phyloP scores from a whole-genome alignment of 495 filamentous ascomycete species.

The Neurospora sp. region DNA sequence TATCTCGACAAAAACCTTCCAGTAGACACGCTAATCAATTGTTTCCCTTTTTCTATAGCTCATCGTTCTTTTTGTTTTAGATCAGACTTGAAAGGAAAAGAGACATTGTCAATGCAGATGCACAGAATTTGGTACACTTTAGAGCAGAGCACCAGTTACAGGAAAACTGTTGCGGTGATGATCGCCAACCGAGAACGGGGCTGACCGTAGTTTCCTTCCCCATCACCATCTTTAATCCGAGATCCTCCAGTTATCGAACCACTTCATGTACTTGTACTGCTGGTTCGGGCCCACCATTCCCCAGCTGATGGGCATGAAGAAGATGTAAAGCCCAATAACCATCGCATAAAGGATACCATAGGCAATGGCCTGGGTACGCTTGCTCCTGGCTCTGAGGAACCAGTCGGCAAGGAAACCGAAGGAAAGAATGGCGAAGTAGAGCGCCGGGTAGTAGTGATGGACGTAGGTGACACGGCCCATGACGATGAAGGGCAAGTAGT shows the following conservation, averaged over 20 bases:
- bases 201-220: background rate
- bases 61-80: background rate
- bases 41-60: background rate
- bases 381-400: conserved; percentile 52
- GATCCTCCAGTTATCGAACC: conserved; percentile 64
- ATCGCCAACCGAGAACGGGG: background rate
- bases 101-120: background rate
- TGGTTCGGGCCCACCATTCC: conserved; percentile 80
- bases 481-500: conserved; percentile 89
- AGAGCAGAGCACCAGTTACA: background rate
- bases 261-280: conserved; percentile 87
- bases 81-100: background rate
- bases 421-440: conserved; percentile 90
- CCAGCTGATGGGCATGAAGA: conserved; percentile 93
- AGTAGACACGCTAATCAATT: background rate
- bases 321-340: conserved; percentile 69
- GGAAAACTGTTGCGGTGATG: background rate
- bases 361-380: conserved; percentile 47
- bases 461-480: conserved; percentile 99
- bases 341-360: conserved; percentile 63
- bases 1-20: background rate
- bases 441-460: conserved; percentile 97
- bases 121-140: background rate
- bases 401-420: conserved; percentile 87
- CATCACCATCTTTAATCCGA: conserved; percentile 36